These are phyloP conservation scores for Alternaria alternata DNA, from an alignment of 2,329 filamentous ascomycete species.

Conservation along the genomic window DNA sequence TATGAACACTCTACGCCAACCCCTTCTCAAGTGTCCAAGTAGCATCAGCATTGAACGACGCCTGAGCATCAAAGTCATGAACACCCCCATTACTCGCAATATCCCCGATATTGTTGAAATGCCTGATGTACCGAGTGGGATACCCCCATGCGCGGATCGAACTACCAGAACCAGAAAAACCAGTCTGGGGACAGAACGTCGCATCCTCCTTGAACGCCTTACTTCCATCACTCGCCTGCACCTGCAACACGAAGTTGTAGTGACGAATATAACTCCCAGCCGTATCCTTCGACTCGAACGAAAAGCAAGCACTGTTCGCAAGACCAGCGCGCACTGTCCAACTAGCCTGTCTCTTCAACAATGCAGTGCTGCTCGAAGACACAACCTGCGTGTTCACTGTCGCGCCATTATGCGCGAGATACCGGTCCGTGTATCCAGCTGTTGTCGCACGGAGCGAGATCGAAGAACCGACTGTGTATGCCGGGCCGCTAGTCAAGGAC, in stretches of 20 bases:
- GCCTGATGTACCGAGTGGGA: constrained; percentile 66
- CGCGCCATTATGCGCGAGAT: constrained; percentile 62
- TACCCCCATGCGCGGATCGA: constrained; percentile 67
- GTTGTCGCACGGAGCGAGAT: constrained; percentile 66
- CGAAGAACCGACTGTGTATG: constrained; percentile 58
- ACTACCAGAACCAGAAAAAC: constrained; percentile 60
- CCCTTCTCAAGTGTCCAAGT: constrained; percentile 52
- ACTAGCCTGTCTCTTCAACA: constrained; percentile 62
- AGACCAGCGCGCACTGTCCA: constrained; percentile 68
- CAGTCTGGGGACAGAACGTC: constrained; percentile 67
- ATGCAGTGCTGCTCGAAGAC: constrained; percentile 58
- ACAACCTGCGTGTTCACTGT: constrained; percentile 65
- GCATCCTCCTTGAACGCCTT: constrained; percentile 69
- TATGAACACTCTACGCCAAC: constrained; percentile 8
- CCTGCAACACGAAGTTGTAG: constrained; percentile 59
- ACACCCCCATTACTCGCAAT: constrained; percentile 64
- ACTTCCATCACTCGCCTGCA: constrained; percentile 62
- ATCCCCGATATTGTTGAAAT: constrained; percentile 60
- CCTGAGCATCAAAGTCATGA: constrained; percentile 61
- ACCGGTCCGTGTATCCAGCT: constrained; percentile 61
- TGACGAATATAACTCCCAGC: constrained; percentile 68
- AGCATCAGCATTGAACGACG: constrained; percentile 63
- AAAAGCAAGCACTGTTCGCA: constrained; percentile 65
- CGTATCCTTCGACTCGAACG: constrained; percentile 67
- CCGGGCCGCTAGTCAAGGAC: constrained; percentile 59